phyloP scores from a whole-genome alignment of 2,329 filamentous ascomycete species.

The Plenodomus tracheiphilus region DNA sequence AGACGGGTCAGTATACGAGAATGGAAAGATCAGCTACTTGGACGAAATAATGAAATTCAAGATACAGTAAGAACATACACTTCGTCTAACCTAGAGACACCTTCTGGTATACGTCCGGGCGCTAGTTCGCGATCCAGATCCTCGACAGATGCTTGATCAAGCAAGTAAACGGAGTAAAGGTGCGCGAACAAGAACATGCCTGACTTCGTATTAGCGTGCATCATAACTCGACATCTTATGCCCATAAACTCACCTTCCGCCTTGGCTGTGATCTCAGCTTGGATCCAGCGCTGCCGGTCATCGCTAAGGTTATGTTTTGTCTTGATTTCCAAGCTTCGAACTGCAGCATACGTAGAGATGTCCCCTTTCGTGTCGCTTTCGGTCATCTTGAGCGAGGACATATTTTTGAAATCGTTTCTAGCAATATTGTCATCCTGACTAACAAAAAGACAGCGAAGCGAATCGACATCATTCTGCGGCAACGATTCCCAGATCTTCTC shows the following conservation, averaged over 20 bases:
- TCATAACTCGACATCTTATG: too few species aligned
- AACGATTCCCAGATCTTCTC: conserved; percentile 7
- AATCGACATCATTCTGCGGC: conserved; percentile 21
- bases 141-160: too few species aligned
- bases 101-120: too few species aligned
- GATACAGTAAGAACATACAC: too few species aligned
- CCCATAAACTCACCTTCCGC: too few species aligned
- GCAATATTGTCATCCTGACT: conserved; percentile 25
- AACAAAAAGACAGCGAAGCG: conserved; percentile 26
- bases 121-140: too few species aligned
- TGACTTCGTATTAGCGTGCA: neutral
- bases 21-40: too few species aligned
- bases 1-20: neutral
- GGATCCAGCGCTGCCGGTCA: conserved; percentile 3
- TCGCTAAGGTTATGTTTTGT: neutral
- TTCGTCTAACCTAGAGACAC: too few species aligned
- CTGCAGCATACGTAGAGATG: conserved; percentile 1
- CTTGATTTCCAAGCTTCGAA: neutral
- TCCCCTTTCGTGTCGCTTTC: conserved; percentile 4
- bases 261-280: neutral
- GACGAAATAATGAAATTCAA: too few species aligned
- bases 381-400: conserved; percentile 1
- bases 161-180: too few species aligned
- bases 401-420: conserved; percentile 5
- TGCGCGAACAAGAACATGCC: conserved; percentile 24